Base-by-base conservation (phyloP, 768 basidiomycete species). In the Crepidotus variabilis region DNA sequence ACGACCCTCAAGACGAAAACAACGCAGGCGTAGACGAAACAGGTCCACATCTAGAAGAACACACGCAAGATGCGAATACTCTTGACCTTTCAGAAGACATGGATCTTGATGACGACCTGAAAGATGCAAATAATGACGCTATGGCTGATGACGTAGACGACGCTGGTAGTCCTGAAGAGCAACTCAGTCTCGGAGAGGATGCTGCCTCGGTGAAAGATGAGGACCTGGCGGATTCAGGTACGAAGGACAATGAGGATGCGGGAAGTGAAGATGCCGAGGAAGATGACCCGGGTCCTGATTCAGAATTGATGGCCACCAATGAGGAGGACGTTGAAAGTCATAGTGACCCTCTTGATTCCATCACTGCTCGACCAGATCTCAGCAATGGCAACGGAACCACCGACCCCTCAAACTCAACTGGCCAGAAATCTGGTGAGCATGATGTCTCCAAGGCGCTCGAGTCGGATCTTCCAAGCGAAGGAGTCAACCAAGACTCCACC, bases 71-170 rank as follows among this genome's bases (percentile, higher is more conserved):
- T 58, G 87, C 87, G 2, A 80, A 96, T 51, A 86, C 85, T 4
- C 79, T 98, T 46, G 90, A 98, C 64, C 78, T 98, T 9, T 96
- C 96, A 0, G 95, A 98, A 33, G 86, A 93, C 59, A 77, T 96
- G 72, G 75, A 92, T 52, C 68, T 95, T 11, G 81, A 73, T 34
- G 74, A 68, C 51, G 74, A 76, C 24, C 75, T 75, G 5, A 64
- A 68, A 49, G 71, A 73, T 28, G 57, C 58, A 32, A 69, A 68
- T 28, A 68, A 69, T 7, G 64, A 69, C 16, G 66, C 69, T 22
- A 78, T 76, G 6, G 69, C 69, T 20, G 69, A 66, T 32, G 69
- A 64, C 23, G 62, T 67, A 33, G 67, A 68, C 20, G 53, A 56
- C 14, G 65, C 66, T 32, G 78, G 75, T 6, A 67, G 70, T n/a